Base-by-base conservation (phyloP, 2,329 filamentous ascomycete genomes). In the Fonsecaea nubica region DNA sequence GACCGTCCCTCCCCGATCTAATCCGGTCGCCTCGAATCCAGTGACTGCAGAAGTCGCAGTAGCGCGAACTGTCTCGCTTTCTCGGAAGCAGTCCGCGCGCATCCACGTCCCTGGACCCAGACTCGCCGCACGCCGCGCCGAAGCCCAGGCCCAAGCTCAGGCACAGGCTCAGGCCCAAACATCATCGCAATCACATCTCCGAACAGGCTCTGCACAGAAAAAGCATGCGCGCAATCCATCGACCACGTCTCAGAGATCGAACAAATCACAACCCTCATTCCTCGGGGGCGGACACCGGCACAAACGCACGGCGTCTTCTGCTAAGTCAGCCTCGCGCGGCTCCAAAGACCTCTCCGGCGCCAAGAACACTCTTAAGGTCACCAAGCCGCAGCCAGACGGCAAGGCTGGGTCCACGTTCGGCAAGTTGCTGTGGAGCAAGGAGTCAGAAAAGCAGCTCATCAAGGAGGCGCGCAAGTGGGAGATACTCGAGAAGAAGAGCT, bases 61-160 rank as follows among this genome's bases (percentile, higher is more conserved):
- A 15, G 71, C 71, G 5, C 67, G 71, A 2, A 73, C 70, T 1
- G 66, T 73, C 4, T 72, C 70, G 30, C 53, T 73, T 4, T 65
- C 69, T 6, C 67, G 71, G 18, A 72, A 70, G 48, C 69, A 69
- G 40, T 71, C 67, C 48, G 62, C 70, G 25, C 64, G 64, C 7
- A 67, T 72, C 15, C 56, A 58, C 45, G 67, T 70, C 7, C 58
- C 70, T 9, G 64, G 58, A n/a, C 62, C 65, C 4, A 60, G 45
- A 40, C 65, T 66, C 8, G 61, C 60, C 2, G 69, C 61, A 5
- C 64, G 68, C 13, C 65, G 69, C 21, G 58, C 57, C 12, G 66
- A 64, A 32, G 55, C 58, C n/a, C 36, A 58, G 38, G 63, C 53
- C 6, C 48, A 54, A 53, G 38, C 25, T 13, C 33, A 63, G 50